Conservation (phyloP, 495 filamentous ascomycete genomes). For the Polyplosphaeria fusca region DNA sequence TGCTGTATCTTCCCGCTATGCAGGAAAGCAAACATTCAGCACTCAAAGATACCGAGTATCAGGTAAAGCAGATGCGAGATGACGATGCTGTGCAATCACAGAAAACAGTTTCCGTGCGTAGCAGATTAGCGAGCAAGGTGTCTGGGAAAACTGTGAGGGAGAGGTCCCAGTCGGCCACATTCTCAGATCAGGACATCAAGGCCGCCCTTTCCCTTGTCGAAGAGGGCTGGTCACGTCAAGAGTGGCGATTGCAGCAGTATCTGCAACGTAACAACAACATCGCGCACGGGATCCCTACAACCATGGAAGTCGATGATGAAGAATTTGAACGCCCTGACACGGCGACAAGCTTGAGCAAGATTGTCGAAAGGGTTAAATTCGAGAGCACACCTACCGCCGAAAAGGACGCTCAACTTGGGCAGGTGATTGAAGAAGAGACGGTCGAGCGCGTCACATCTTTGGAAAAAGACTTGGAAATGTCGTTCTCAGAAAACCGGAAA, state of each 20-base stretch:
- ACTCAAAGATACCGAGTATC: slow-evolving; percentile 59
- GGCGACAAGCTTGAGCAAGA: slow-evolving; percentile 33
- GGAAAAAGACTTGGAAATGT: slow-evolving; percentile 31
- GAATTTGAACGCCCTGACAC: slow-evolving; percentile 39
- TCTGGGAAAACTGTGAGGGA: slow-evolving; percentile 16
- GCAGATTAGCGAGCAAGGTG: slow-evolving; percentile 24
- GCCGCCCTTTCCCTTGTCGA: slow-evolving; percentile 52
- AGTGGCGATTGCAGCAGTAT: slow-evolving; percentile 54
- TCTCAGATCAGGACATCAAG: slow-evolving; percentile 43
- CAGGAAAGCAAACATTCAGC: slow-evolving; percentile 58
- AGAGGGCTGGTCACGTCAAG: slow-evolving; percentile 62
- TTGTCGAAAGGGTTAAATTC: slow-evolving; percentile 38
- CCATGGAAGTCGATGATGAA: slow-evolving; percentile 39
- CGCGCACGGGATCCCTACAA: slow-evolving; percentile 44
- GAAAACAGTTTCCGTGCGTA: slow-evolving; percentile 22
- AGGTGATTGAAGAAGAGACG: not conserved
- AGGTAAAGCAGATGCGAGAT: slow-evolving; percentile 54
- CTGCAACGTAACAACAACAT: slow-evolving; percentile 62
- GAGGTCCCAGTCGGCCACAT: not conserved
- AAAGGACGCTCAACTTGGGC: slow-evolving; percentile 36
- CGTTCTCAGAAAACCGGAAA: slow-evolving; percentile 13
- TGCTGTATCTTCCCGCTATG: slow-evolving; percentile 66
- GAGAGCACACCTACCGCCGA: slow-evolving; percentile 43
- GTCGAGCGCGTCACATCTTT: slow-evolving; percentile 1
- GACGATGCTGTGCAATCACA: slow-evolving; percentile 34